phyloP scores from a whole-genome alignment of 106 monocot species.

The Dendrobium officinale region DNA sequence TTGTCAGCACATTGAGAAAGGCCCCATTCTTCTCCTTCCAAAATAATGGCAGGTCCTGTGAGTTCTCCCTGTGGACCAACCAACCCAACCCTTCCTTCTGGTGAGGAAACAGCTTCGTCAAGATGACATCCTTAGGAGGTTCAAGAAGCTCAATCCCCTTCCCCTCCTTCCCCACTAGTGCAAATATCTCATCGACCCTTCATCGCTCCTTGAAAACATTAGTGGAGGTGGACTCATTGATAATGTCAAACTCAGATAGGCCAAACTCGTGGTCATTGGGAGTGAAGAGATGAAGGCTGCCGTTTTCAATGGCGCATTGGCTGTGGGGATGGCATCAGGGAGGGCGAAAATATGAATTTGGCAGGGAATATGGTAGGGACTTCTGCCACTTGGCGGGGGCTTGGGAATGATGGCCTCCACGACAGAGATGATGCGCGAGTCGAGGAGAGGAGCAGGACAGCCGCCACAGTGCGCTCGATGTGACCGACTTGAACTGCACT shows the following conservation, averaged over 20 bases:
- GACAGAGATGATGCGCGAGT: slow-evolving; percentile 33
- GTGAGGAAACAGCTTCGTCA: slow-evolving; percentile 63
- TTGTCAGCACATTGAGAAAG: slow-evolving; percentile 64
- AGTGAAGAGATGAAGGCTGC: slow-evolving; percentile 41
- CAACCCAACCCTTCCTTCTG: slow-evolving; percentile 95
- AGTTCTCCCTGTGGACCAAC: slow-evolving; percentile 63
- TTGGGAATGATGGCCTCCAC: slow-evolving; percentile 87
- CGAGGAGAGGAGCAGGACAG: slow-evolving; percentile 67
- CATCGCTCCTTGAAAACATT: slow-evolving; percentile 6
- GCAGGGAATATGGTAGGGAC: slow-evolving; percentile 63
- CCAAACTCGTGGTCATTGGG: slow-evolving; percentile 41
- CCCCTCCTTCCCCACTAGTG: slow-evolving; percentile 36
- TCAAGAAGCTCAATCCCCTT: slow-evolving; percentile 20
- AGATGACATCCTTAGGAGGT: slow-evolving; percentile 48
- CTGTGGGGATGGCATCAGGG: slow-evolving; percentile 23
- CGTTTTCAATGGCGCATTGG: slow-evolving; percentile 24
- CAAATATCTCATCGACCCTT: slow-evolving; percentile 59
- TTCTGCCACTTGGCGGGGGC: slow-evolving; percentile 35
- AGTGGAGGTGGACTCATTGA: slow-evolving; percentile 24
- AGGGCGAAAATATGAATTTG: slow-evolving; percentile 80
- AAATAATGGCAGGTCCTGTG: slow-evolving; percentile 60
- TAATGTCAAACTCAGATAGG: slow-evolving; percentile 59
- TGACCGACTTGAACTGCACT: slow-evolving; percentile 72
- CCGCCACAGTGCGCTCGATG: slow-evolving; percentile 62
- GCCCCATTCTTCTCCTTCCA: slow-evolving; percentile 66